These are phyloP conservation scores for Spathaspora boniae DNA, from an alignment of 805 yeast species.

Conservation along the genomic window DNA sequence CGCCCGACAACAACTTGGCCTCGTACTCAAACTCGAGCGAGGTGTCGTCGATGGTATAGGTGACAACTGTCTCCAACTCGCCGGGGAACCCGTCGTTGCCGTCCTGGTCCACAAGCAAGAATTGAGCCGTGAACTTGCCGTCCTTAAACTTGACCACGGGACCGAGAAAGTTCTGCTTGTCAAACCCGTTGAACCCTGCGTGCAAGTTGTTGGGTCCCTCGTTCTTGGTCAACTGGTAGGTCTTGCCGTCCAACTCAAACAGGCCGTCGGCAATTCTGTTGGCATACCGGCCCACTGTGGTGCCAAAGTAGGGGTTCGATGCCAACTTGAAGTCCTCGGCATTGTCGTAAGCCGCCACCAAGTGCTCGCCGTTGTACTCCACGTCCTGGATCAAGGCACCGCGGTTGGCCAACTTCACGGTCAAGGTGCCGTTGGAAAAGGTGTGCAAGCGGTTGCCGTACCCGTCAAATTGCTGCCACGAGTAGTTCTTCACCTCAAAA, in stretches of 20 bases:
- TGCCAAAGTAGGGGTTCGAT: constrained; percentile 54
- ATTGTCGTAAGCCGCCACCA: constrained; percentile 38
- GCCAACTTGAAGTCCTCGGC: constrained; percentile 26
- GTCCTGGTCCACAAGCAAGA: constrained; percentile 42
- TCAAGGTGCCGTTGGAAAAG: constrained; percentile 23
- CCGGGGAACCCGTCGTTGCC: constrained; percentile 62
- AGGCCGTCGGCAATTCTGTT: constrained; percentile 51
- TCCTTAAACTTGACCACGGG: constrained; percentile 43
- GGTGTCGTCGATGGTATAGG: constrained; percentile 39
- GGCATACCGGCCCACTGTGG: constrained; percentile 64
- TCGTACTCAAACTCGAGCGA: constrained; percentile 49
- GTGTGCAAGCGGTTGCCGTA: constrained; percentile 35
- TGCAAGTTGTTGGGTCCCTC: constrained; percentile 43
- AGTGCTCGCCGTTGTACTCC: constrained; percentile 33
- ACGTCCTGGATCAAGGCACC: constrained; percentile 51
- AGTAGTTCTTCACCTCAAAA: constrained; percentile 33
- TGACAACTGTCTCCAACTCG: constrained; percentile 43
- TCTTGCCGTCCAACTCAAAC: constrained; percentile 38
- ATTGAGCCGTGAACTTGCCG: constrained; percentile 31
- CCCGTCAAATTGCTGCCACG: constrained; percentile 28
- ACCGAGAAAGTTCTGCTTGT: constrained; percentile 48
- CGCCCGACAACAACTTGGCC: constrained; percentile 30
- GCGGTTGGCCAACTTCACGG: constrained; percentile 43
- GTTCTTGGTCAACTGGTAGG: constrained; percentile 41
- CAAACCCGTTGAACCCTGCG: constrained; percentile 53